phyloP scores from a whole-genome alignment of 2,329 filamentous ascomycete genomes.

The Pseudocercospora crystallina region DNA sequence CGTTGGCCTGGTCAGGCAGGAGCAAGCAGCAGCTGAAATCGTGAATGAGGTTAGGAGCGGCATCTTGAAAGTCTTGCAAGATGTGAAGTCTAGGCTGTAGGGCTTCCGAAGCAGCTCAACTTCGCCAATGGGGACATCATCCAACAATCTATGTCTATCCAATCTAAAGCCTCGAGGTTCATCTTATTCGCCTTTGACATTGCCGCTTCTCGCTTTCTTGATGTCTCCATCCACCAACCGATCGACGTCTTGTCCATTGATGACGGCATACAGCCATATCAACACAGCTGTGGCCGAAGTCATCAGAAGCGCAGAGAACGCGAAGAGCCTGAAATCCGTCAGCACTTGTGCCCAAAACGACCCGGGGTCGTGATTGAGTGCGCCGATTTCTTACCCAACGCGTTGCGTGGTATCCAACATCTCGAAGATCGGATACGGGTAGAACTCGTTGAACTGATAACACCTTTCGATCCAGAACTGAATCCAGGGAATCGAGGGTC shows the following conservation, averaged over 20 bases:
- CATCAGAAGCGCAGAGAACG: slow-evolving; percentile 62
- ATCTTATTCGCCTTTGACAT: slow-evolving; percentile 28
- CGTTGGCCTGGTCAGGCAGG: slow-evolving; percentile 56
- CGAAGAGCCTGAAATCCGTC: slow-evolving; percentile 43
- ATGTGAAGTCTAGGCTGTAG: slow-evolving; percentile 1
- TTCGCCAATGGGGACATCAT: too few species aligned
- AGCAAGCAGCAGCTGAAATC: slow-evolving; percentile 54
- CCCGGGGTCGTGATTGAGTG: too few species aligned
- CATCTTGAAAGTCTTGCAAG: not conserved
- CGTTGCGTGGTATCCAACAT: slow-evolving; percentile 66
- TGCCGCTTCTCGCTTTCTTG: slow-evolving; percentile 23
- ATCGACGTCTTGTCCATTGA: slow-evolving; percentile 56
- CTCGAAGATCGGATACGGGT: slow-evolving; percentile 83
- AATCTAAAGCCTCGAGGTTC: not conserved
- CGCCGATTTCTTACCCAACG: slow-evolving; percentile 41
- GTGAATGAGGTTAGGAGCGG: slow-evolving; percentile 45
- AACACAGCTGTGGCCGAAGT: slow-evolving; percentile 66
- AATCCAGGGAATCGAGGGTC: too few species aligned
- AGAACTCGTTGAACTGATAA: slow-evolving; percentile 67
- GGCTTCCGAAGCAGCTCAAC: not conserved
- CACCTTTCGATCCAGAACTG: slow-evolving; percentile 70
- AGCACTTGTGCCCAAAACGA: not conserved
- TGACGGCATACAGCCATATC: slow-evolving; percentile 66
- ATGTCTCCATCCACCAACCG: slow-evolving; percentile 9
- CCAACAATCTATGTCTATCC: slow-evolving; percentile 1